Percentiles rank a stretch among this genome's conserved stretches.
phyloP scores from a whole-genome alignment of 2,329 filamentous ascomycete species.

The Colletotrichum sp. region DNA sequence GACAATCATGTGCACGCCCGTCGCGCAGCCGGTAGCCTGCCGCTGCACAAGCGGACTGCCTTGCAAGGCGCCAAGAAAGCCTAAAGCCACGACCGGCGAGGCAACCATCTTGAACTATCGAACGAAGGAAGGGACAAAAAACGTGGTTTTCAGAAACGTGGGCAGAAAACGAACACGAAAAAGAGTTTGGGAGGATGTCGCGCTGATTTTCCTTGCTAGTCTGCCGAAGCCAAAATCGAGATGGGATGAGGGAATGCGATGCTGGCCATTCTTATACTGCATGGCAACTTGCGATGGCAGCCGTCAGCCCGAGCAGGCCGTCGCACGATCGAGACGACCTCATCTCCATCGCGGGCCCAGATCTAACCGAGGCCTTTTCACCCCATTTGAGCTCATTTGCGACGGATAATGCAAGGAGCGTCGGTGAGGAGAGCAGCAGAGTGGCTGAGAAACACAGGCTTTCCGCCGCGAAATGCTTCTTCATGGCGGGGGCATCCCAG shows the following conservation, averaged over 20 bases:
- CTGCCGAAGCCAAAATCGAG: not conserved
- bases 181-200: not conserved
- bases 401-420: not conserved
- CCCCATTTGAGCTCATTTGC: not conserved
- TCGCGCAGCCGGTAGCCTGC: conserved; percentile 29
- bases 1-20: conserved; percentile 44
- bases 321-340: not conserved
- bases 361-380: not conserved
- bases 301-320: not conserved
- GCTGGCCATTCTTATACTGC: not conserved
- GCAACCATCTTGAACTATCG: not conserved
- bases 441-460: not conserved
- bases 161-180: not conserved
- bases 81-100: conserved; percentile 7
- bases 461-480: not conserved
- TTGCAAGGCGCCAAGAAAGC: conserved; percentile 6
- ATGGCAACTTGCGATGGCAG: conserved; percentile 9
- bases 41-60: not conserved
- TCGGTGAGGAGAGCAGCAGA: not conserved
- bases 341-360: not conserved
- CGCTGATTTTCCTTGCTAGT: not conserved
- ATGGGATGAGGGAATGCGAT: not conserved
- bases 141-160: not conserved
- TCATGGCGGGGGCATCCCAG: not conserved
- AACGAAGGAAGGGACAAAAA: not conserved